phyloP scores from a whole-genome alignment of 768 basidiomycete genomes.

The Hydnomerulius pinastri region DNA sequence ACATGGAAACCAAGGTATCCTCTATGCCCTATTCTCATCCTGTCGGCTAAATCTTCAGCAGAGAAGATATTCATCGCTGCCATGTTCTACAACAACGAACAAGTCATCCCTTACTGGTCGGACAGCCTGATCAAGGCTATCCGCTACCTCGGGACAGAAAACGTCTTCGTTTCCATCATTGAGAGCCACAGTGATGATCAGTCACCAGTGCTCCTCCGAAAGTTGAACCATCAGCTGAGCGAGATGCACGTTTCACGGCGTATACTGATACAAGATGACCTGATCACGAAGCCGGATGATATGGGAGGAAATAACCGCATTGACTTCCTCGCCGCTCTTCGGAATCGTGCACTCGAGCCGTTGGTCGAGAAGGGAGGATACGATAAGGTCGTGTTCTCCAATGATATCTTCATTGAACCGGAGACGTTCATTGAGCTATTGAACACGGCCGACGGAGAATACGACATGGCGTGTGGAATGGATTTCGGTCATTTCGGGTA shows the following conservation, averaged over 20 bases:
- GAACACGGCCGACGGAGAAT: conserved; percentile 37
- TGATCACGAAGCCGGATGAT: conserved; percentile 21
- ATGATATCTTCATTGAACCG: conserved; percentile 44
- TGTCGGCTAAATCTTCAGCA: no score
- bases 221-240: conserved; percentile 25
- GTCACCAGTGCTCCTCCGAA: conserved; percentile 33
- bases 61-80: conserved; percentile 42
- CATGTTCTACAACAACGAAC: conserved; percentile 42
- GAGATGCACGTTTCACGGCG: conserved; percentile 27
- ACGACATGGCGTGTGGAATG: conserved; percentile 46
- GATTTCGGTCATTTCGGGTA: conserved; percentile 39
- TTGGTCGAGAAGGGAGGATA: conserved; percentile 37
- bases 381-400: conserved; percentile 43
- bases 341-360: conserved; percentile 45
- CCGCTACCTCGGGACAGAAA: conserved; percentile 41
- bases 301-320: conserved; percentile 30
- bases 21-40: no score
- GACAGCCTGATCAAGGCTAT: conserved; percentile 35
- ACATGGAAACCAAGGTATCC: conserved; percentile 9
- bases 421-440: conserved; percentile 42
- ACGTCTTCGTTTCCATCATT: conserved; percentile 44
- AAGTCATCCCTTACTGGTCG: conserved; percentile 42
- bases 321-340: conserved; percentile 39
- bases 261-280: conserved; percentile 30
- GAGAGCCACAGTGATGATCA: conserved; percentile 40